Evolutionary conservation across 164 flowering plant genomes (phyloP).

Genomic region (Platanus orientalis): DNA sequence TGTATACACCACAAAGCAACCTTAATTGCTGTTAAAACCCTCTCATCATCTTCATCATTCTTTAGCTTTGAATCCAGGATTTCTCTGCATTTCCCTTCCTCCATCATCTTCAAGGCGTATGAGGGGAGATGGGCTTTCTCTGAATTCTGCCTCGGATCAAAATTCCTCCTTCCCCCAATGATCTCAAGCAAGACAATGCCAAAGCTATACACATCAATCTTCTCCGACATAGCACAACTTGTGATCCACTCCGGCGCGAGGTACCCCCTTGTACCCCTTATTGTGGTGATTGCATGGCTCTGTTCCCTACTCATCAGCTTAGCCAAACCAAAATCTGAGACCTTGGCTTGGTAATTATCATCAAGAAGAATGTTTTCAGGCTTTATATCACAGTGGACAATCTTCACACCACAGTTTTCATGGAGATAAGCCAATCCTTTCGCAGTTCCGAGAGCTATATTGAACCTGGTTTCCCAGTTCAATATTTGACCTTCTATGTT

Average conservation of each 20-base stretch:
- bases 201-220: slow-evolving; percentile 1
- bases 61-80: not conserved
- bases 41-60: not conserved
- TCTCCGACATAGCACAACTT: not conserved
- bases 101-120: not conserved
- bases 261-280: slow-evolving; percentile 3
- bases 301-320: slow-evolving; percentile 7
- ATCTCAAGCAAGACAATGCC: slow-evolving; percentile 3
- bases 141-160: not conserved
- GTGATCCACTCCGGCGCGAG: slow-evolving; percentile 13
- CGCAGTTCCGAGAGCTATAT: not conserved
- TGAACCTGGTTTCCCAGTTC: not conserved
- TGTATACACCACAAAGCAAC: not conserved
- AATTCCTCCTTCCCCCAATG: not conserved
- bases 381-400: slow-evolving; percentile 7
- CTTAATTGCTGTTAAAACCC: not conserved
- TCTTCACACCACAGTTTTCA: slow-evolving; percentile 4
- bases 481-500: not conserved
- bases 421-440: slow-evolving; percentile 7
- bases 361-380: slow-evolving; percentile 5
- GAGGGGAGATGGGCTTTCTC: not conserved
- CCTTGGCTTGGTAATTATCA: slow-evolving; percentile 38
- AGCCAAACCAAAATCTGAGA: slow-evolving; percentile 13
- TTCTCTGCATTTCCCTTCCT: not conserved
- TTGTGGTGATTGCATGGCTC: slow-evolving; percentile 1